Conservation (phyloP, 306 rosid species). For the Glycine soja region DNA sequence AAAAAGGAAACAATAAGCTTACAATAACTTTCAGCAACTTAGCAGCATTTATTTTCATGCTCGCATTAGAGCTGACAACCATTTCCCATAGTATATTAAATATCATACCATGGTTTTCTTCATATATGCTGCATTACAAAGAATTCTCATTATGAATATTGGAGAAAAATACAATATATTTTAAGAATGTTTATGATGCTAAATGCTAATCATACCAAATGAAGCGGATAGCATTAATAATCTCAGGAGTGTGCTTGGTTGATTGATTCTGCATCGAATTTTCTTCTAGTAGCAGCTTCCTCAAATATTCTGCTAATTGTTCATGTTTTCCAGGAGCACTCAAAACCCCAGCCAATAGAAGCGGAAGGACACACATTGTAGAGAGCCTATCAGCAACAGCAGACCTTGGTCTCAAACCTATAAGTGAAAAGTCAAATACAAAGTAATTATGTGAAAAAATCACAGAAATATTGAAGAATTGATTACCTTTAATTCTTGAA, state of each 20-base stretch:
- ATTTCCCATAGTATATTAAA: constrained; percentile 96
- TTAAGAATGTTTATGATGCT: constrained; percentile 21
- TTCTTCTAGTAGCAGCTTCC: constrained; percentile 78
- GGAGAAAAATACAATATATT: constrained; percentile 29
- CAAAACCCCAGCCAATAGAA: constrained; percentile 89
- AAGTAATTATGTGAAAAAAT: constrained; percentile 41
- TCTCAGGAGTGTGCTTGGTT: constrained; percentile 68
- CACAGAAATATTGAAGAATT: constrained; percentile 10
- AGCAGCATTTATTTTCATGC: constrained; percentile 89
- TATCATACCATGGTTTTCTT: constrained; percentile 75
- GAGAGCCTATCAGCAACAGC: constrained; percentile 79
- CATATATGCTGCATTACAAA: constrained; percentile 72
- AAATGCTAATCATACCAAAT: constrained; percentile 69
- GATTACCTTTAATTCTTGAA: constrained; percentile 79
- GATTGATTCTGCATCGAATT: constrained; percentile 59
- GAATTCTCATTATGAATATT: constrained; percentile 42
- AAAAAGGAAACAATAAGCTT: constrained; percentile 51
- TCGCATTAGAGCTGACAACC: constrained; percentile 84
- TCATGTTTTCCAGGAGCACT: constrained; percentile 77
- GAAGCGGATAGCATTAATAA: constrained; percentile 89
- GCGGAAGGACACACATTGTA: constrained; percentile 91
- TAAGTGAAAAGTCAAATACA: constrained; percentile 46
- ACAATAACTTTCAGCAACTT: constrained; percentile 86
- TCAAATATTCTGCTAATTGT: constrained; percentile 70
- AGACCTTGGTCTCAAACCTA: constrained; percentile 86